Evolutionary conservation across 2,329 filamentous ascomycete genomes (phyloP).

Genomic region (Aspergillus luchuensis): DNA sequence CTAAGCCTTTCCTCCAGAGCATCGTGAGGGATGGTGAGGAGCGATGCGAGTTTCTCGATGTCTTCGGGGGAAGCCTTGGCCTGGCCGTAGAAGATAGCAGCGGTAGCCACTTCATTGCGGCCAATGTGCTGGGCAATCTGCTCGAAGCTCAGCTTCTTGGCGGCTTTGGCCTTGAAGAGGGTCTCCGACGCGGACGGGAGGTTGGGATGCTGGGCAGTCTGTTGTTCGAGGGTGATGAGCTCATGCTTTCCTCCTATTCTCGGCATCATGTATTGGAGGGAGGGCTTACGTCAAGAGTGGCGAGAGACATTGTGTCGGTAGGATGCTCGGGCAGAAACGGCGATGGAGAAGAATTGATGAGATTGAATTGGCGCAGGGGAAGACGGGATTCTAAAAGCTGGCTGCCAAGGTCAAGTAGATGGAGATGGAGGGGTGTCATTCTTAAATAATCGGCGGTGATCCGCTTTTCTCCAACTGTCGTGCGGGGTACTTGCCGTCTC

Average conservation of each 20-base stretch:
- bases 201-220: slow-evolving; percentile 50
- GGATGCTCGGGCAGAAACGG: not conserved
- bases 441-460: slow-evolving; percentile 19
- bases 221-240: slow-evolving; percentile 8
- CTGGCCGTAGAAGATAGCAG: slow-evolving; percentile 90
- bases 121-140: slow-evolving; percentile 71
- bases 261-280: not conserved
- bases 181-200: slow-evolving; percentile 71
- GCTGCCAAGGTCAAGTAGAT: not conserved
- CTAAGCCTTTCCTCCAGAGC: slow-evolving; percentile 64
- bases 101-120: slow-evolving; percentile 80
- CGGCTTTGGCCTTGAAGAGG: slow-evolving; percentile 80
- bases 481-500: slow-evolving; percentile 16
- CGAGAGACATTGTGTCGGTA: slow-evolving; percentile 42
- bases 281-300: slow-evolving; percentile 46
- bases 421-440: slow-evolving; percentile 3
- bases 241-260: not conserved
- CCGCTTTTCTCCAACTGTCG: slow-evolving; percentile 16
- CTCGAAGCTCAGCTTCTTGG: slow-evolving; percentile 75
- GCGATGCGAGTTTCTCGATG: slow-evolving; percentile 63
- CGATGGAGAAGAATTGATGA: not conserved
- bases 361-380: not conserved
- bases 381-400: too few species aligned
- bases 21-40: slow-evolving; percentile 63
- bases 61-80: slow-evolving; percentile 72